These are phyloP conservation scores for Phlyctochytrium bullatum DNA, from an alignment of 192 early-diverging fungal species.

Conservation along the genomic window DNA sequence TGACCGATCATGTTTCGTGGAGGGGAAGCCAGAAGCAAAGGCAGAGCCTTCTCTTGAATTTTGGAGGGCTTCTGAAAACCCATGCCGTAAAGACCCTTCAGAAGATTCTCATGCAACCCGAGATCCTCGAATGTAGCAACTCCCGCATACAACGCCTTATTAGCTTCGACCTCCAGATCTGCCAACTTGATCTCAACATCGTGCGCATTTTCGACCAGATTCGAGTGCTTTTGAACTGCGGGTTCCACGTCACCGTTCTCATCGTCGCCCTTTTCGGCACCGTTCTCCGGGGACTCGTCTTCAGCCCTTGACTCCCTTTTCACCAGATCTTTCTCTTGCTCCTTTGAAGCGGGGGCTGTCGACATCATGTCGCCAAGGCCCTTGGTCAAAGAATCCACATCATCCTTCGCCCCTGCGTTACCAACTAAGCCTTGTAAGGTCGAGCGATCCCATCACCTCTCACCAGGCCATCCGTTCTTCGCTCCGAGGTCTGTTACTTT, in stretches of 20 bases:
- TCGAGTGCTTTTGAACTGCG: slow-evolving; percentile 11
- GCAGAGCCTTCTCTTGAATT: slow-evolving; percentile 91
- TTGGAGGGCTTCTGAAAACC: slow-evolving; percentile 90
- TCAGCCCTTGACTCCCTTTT: background rate
- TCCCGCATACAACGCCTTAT: slow-evolving; percentile 74
- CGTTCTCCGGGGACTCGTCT: background rate
- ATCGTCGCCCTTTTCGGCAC: too few relatives aligned
- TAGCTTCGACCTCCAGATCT: slow-evolving; percentile 66
- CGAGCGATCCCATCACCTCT: background rate
- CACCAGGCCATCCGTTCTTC: slow-evolving; percentile 6
- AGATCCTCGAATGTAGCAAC: slow-evolving; percentile 66
- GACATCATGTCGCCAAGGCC: background rate
- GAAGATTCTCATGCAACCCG: slow-evolving; percentile 61
- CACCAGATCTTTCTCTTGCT: background rate
- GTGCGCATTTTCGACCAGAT: slow-evolving; percentile 26
- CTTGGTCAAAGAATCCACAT: slow-evolving; percentile 1
- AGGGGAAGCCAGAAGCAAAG: slow-evolving; percentile 81
- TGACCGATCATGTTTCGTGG: slow-evolving; percentile 97
- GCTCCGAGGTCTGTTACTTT: slow-evolving; percentile 13
- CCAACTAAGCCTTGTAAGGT: too few relatives aligned
- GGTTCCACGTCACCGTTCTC: background rate
- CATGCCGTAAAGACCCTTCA: slow-evolving; percentile 94
- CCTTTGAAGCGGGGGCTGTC: background rate
- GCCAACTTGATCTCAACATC: slow-evolving; percentile 64
- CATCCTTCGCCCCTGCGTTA: background rate